These are phyloP conservation scores for Viola pubescens DNA, from an alignment of 441 rosid species.

Conservation along the genomic window DNA sequence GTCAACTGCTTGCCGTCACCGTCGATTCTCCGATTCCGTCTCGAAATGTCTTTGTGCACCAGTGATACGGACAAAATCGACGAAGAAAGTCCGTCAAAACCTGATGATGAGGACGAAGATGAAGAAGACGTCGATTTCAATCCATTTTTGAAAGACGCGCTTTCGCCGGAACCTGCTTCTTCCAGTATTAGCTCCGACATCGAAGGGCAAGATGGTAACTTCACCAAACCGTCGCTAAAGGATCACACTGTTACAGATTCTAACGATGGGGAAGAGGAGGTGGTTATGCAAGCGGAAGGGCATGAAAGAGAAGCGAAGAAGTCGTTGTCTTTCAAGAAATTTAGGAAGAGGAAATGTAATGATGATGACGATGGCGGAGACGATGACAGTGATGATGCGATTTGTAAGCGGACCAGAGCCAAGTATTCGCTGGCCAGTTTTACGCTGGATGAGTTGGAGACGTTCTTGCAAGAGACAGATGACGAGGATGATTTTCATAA, in stretches of 20 bases:
- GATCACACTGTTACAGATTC: conserved; percentile 30
- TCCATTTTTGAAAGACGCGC: conserved; percentile 63
- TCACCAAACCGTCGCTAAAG: conserved; percentile 20
- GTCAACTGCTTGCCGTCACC: no score
- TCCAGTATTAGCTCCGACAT: conserved; percentile 85
- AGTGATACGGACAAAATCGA: no score
- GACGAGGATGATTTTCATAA: conserved; percentile 83
- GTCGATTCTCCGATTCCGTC: no score
- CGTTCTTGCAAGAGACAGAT: conserved; percentile 94
- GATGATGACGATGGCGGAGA: conserved; percentile 18
- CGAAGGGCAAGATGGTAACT: conserved; percentile 38
- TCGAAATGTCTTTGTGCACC: no score
- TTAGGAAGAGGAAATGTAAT: conserved; percentile 22
- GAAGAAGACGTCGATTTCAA: conserved; percentile 83
- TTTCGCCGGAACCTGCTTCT: conserved; percentile 62
- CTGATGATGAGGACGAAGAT: conserved; percentile 44
- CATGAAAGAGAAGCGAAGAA: conserved; percentile 15
- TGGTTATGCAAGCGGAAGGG: conserved; percentile 25
- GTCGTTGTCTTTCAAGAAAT: background rate
- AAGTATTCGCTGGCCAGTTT: conserved; percentile 77
- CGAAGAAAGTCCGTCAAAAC: no score
- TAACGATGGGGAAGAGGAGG: conserved; percentile 39
- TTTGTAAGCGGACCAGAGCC: conserved; percentile 90
- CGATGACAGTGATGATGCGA: conserved; percentile 54
- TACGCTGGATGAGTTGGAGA: conserved; percentile 97